Evolutionary conservation across 108 stramenopile genomes (phyloP), one percentile per base, ranked within the genome.

Genomic region (Nannochloropsis salina): DNA sequence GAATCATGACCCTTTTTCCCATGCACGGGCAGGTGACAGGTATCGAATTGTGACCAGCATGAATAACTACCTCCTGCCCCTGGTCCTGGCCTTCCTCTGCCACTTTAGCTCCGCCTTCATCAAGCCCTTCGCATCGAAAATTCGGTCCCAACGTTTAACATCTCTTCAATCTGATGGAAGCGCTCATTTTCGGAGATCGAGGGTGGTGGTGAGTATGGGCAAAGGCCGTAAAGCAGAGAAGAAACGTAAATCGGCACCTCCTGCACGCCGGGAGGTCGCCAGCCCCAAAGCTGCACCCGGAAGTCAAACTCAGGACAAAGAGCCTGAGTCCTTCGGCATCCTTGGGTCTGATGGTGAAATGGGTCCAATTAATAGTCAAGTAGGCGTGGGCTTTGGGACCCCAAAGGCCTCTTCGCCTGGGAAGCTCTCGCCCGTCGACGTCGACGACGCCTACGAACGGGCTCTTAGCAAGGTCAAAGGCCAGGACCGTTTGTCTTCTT

Each of bases 41-140:
- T 3, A 15, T n/a, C 2, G 1, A 15, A n/a, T n/a, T 6, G 4
- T n/a, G 20, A 74, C 3, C 0, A 74, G 3, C 61, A 74, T 74
- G 61, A 74, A n/a, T 74, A 31, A 31, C 31, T n/a, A 74, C 61
- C 61, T 74, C 61, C 61, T 74, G n/a, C 61, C 61, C 61, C 61
- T 74, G 61, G 61, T n/a, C 61, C 61, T 74, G 61, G 3, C 61
- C 4, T 4, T 74, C n/a, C 3, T 74, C 20, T 74, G 61, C 61
- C 8, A n/a, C 61, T 6, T 2, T n/a, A 74, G 20, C 61, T 4
- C 2, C 61, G 61, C 61, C n/a, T 74, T 74, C n/a, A n/a, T 74
- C 61, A n/a, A n/a, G 61, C 61, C 61, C 61, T 15, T 74, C 20
- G 20, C 61, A 74, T 3, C 61, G n/a, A n/a, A 4, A 6, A 74